Conservation (phyloP, 1,139 yeast genomes). For the Nakaseomyces delphensis region DNA sequence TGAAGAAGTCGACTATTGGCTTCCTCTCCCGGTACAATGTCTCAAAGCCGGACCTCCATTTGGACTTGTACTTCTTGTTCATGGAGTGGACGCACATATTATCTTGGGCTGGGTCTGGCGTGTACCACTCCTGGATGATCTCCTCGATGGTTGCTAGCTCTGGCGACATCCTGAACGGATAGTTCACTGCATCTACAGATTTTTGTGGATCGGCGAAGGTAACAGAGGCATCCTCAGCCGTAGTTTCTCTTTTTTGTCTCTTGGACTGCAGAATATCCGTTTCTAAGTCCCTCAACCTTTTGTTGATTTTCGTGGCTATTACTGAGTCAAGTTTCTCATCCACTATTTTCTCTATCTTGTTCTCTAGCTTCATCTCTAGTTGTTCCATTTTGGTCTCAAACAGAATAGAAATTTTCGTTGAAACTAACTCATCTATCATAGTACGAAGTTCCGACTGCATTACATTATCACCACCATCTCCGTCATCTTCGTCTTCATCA, state of each 20-base stretch:
- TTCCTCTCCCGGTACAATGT: slow-evolving; percentile 24
- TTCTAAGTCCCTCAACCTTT: slow-evolving; percentile 5
- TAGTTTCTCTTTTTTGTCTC: not conserved
- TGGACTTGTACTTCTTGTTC: slow-evolving; percentile 24
- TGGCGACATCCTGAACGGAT: slow-evolving; percentile 15
- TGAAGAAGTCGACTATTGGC: slow-evolving; percentile 27
- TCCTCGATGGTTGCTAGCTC: slow-evolving; percentile 20
- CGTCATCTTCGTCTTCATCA: slow-evolving; percentile 12
- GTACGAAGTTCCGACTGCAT: slow-evolving; percentile 24
- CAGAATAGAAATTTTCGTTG: slow-evolving; percentile 16
- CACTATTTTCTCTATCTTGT: slow-evolving; percentile 14
- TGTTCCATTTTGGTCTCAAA: slow-evolving; percentile 15
- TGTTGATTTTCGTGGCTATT: slow-evolving; percentile 8
- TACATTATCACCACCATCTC: slow-evolving; percentile 11
- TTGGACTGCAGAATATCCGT: slow-evolving; percentile 2
- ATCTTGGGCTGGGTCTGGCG: slow-evolving; percentile 25
- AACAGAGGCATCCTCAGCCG: not conserved
- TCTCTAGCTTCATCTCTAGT: slow-evolving; percentile 14
- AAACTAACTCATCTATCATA: slow-evolving; percentile 26
- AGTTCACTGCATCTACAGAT: not conserved
- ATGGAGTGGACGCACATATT: slow-evolving; percentile 28
- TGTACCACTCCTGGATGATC: slow-evolving; percentile 29
- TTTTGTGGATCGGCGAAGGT: not conserved
- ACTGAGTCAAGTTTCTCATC: slow-evolving; percentile 12
- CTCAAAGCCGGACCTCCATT: slow-evolving; percentile 24